Conservation (phyloP, 2,329 filamentous ascomycete species). For the Botrytis deweyae region DNA sequence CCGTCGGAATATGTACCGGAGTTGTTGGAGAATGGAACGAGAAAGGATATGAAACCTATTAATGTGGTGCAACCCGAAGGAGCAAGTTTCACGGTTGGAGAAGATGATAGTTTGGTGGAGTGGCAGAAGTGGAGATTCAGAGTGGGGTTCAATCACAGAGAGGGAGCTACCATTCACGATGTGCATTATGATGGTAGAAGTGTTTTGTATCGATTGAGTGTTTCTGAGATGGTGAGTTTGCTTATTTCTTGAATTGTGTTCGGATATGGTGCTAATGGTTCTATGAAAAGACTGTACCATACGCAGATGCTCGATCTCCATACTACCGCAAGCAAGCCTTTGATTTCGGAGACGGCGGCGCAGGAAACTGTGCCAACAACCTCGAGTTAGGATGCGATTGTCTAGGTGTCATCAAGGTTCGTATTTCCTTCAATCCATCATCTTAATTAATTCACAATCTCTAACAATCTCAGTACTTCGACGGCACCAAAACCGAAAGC, state of each 20-base stretch:
- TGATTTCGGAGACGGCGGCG: slow-evolving; percentile 66
- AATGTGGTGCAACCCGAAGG: slow-evolving; percentile 63
- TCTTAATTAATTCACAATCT: neutral
- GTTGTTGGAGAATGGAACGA: slow-evolving; percentile 42
- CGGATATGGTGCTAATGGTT: neutral
- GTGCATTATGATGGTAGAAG: slow-evolving; percentile 58
- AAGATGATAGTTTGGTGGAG: slow-evolving; percentile 44
- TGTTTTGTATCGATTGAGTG: slow-evolving; percentile 56
- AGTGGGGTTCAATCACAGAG: slow-evolving; percentile 59
- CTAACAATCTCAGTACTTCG: slow-evolving; percentile 49
- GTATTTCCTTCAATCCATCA: neutral
- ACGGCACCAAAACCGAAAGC: slow-evolving; percentile 52
- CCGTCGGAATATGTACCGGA: slow-evolving; percentile 43
- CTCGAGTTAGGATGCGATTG: slow-evolving; percentile 67
- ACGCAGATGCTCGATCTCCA: slow-evolving; percentile 54
- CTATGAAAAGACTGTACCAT: slow-evolving; percentile 4
- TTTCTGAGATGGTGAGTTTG: slow-evolving; percentile 54
- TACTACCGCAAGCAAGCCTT: slow-evolving; percentile 68
- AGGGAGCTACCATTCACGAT: slow-evolving; percentile 61
- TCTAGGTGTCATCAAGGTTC: slow-evolving; percentile 55
- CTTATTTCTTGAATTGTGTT: neutral
- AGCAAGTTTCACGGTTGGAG: slow-evolving; percentile 54
- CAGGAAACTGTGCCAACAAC: slow-evolving; percentile 64
- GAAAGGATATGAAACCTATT: slow-evolving; percentile 56
- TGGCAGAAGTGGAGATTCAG: slow-evolving; percentile 63